phyloP scores from a whole-genome alignment of 495 filamentous ascomycete genomes.

The Neurospora sp. region DNA sequence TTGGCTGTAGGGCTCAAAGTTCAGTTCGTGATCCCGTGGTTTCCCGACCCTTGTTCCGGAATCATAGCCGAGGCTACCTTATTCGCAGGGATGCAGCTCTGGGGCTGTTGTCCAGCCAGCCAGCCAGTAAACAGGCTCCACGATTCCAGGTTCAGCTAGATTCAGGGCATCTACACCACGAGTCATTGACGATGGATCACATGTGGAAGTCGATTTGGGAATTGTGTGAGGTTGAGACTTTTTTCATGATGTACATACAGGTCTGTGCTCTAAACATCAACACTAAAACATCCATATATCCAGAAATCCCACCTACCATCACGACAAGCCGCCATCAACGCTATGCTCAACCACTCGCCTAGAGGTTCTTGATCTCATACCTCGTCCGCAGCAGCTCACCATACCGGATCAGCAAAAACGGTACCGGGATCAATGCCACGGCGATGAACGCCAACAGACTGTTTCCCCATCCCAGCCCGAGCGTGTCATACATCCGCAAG shows the following conservation, averaged over 20 bases:
- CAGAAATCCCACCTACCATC: not conserved
- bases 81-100: not conserved
- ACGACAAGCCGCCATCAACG: not conserved
- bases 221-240: not conserved
- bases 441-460: slow-evolving; percentile 45
- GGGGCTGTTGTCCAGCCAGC: not conserved
- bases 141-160: not conserved
- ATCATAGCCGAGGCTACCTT: not conserved
- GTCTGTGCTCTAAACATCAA: not conserved
- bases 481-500: slow-evolving; percentile 37
- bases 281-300: not conserved
- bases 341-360: not conserved
- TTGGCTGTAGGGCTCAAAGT: not conserved
- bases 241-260: not conserved
- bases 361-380: slow-evolving; percentile 32
- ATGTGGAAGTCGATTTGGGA: not conserved
- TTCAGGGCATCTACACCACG: not conserved
- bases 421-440: slow-evolving; percentile 39
- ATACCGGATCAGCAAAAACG: slow-evolving; percentile 42
- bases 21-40: slow-evolving; percentile 1
- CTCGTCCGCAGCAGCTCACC: slow-evolving; percentile 40
- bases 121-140: not conserved
- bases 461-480: slow-evolving; percentile 58
- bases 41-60: slow-evolving; percentile 2
- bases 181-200: not conserved